These are phyloP conservation scores for Beverwykella pulmonaria DNA, from an alignment of 495 filamentous ascomycete genomes.

Conservation along the genomic window DNA sequence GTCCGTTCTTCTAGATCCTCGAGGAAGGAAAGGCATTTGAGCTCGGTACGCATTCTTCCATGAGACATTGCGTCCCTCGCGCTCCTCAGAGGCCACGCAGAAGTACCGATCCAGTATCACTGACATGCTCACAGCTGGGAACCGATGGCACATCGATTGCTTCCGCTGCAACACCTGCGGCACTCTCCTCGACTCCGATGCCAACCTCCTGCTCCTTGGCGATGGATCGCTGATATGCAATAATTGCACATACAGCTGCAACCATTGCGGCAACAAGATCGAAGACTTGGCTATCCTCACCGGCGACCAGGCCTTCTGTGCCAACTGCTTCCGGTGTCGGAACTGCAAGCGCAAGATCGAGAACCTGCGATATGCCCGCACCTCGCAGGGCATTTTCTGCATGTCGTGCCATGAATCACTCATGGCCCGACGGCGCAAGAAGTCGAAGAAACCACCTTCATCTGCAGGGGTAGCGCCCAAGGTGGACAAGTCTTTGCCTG, in stretches of 20 bases:
- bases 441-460: constrained; percentile 64
- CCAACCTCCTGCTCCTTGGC: constrained; percentile 93
- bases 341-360: constrained; percentile 99
- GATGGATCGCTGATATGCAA: constrained; percentile 99
- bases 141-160: constrained; percentile 99
- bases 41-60: constrained; percentile 65
- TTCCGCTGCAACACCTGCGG: constrained; percentile 97
- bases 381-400: constrained; percentile 98
- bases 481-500: constrained; percentile 91
- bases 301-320: constrained; percentile 98
- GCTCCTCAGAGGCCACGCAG: neutral
- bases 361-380: constrained; percentile 95
- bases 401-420: constrained; percentile 99
- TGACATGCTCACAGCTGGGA: constrained; percentile 68
- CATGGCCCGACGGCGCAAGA: constrained; percentile 93
- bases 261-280: constrained; percentile 95
- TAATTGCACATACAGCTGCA: constrained; percentile 99
- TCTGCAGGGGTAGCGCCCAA: constrained; percentile 61
- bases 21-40: constrained; percentile 99
- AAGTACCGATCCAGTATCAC: neutral
- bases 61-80: constrained; percentile 23
- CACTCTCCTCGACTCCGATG: constrained; percentile 95
- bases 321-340: constrained; percentile 92
- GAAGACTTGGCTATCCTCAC: constrained; percentile 98
- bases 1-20: constrained; percentile 65